Base-by-base conservation (phyloP, 768 basidiomycete species). In the Clavaria fumosa region DNA sequence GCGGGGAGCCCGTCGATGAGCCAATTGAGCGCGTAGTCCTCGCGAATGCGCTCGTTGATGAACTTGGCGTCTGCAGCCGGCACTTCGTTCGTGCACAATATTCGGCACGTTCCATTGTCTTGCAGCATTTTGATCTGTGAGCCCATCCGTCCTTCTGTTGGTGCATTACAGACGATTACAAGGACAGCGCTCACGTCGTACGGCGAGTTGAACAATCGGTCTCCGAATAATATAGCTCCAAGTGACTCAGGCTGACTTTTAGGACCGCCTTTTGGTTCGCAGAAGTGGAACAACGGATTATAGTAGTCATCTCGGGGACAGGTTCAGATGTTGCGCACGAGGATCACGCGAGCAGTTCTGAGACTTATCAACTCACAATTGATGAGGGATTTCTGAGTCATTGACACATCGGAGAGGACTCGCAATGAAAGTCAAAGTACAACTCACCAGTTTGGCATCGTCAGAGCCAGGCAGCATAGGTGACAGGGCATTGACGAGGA, bases 151-250 rank as follows among this genome's bases (percentile, higher is more conserved):
- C 31, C n/a, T n/a, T n/a, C n/a, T n/a, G n/a, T n/a, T n/a, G n/a
- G n/a, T n/a, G n/a, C n/a, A n/a, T n/a, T n/a, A n/a, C n/a, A n/a
- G n/a, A n/a, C n/a, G n/a, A n/a, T 28, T 19, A 35, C 34, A 28
- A 34, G 24, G 10, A 18, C 26, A 5, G 15, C 28, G 61, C 78
- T 38, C 43, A 88, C 83, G 46, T 90, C 72, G 51, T 88, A 96
- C 2, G 79, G 83, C 3, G 86, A 86, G 50, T 79, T 76, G 56
- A 89, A 85, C 47, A 97, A 88, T 45, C 93, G 69, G 63, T 96
- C 93, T 11, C 93, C 93, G 47, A 95, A 95, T n/a, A 97, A 62
- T 48, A 96, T 90, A 12, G 85, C 85, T 4, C 93, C 93, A 19
- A 96, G 61, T 1, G 77, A 80, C 55, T 91, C 90, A 3, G 86